phyloP scores from a whole-genome alignment of 2,329 filamentous ascomycete genomes.

The Aspergillus neotritici region DNA sequence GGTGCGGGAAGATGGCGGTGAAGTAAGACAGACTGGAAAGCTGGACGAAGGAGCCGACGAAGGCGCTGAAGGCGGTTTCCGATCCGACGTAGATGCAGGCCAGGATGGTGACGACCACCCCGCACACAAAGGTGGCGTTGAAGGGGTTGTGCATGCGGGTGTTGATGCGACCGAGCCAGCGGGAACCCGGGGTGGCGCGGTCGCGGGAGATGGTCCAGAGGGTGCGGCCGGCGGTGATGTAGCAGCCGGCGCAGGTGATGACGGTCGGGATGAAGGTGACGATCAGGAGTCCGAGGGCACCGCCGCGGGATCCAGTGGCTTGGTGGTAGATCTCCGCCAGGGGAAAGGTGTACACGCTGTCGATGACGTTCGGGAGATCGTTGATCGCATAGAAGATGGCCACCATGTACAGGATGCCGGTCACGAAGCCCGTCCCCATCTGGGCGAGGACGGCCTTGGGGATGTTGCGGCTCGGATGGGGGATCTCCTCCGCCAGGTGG shows the following conservation, averaged over 20 bases:
- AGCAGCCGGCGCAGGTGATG: slow-evolving; percentile 50
- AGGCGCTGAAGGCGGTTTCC: slow-evolving; percentile 51
- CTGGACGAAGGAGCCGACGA: slow-evolving; percentile 55
- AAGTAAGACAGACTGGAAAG: slow-evolving; percentile 53
- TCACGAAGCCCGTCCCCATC: slow-evolving; percentile 43
- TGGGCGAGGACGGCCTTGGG: slow-evolving; percentile 48
- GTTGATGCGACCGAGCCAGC: slow-evolving; percentile 51
- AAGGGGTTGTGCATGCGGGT: slow-evolving; percentile 54
- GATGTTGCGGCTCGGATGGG: slow-evolving; percentile 40
- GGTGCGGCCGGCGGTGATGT: slow-evolving; percentile 57
- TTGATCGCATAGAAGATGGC: slow-evolving; percentile 49
- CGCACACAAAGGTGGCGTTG: slow-evolving; percentile 53
- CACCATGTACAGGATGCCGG: slow-evolving; percentile 46
- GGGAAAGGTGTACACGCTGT: slow-evolving; percentile 37
- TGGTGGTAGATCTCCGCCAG: slow-evolving; percentile 46
- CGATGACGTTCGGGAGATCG: slow-evolving; percentile 25
- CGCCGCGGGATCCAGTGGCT: slow-evolving; percentile 45
- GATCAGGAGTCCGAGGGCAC: slow-evolving; percentile 53
- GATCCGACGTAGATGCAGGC: slow-evolving; percentile 55
- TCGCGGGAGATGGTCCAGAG: slow-evolving; percentile 57
- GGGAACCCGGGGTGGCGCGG: slow-evolving; percentile 54
- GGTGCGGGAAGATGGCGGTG: slow-evolving; percentile 47
- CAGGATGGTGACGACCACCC: slow-evolving; percentile 47
- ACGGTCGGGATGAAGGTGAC: slow-evolving; percentile 53
- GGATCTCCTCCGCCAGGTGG: slow-evolving; percentile 62